Evolutionary conservation across 495 filamentous ascomycete species (phyloP).

Genomic region (Aspergillus panamensis): DNA sequence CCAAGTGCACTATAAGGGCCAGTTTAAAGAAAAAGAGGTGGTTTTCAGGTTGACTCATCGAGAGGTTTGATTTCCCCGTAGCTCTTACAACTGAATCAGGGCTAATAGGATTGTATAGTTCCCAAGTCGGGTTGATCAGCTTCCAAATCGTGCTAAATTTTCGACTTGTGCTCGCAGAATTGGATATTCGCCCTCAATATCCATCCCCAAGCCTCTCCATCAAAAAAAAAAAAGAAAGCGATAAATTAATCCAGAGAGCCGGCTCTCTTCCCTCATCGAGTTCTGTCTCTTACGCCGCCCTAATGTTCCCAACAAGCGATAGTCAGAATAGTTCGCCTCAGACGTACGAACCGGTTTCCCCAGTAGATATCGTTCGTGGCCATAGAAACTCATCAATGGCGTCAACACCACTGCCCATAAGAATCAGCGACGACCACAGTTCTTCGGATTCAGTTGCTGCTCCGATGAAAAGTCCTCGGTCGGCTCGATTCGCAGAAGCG

Average conservation of each 20-base stretch:
- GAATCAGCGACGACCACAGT: constrained; percentile 25
- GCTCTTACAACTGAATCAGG: not conserved
- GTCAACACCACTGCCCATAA: constrained; percentile 22
- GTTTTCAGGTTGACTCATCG: not conserved
- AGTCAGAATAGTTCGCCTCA: constrained; percentile 30
- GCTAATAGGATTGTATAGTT: not conserved
- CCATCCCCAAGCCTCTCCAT: not conserved
- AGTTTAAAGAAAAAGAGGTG: constrained; percentile 11
- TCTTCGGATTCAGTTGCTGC: constrained; percentile 48
- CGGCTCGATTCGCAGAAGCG: constrained; percentile 86
- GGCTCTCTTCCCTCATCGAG: constrained; percentile 32
- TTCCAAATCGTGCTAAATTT: not conserved
- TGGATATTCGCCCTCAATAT: constrained; percentile 3
- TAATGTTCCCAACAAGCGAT: constrained; percentile 30
- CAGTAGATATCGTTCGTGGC: constrained; percentile 32
- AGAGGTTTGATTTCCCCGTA: not conserved
- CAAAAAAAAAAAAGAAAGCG: not conserved
- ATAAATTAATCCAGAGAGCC: constrained; percentile 28
- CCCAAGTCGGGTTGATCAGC: not conserved
- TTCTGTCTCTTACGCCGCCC: constrained; percentile 12
- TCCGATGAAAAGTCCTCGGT: constrained; percentile 73
- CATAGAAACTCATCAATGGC: constrained; percentile 35
- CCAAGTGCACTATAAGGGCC: constrained; percentile 4
- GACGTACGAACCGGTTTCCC: constrained; percentile 35
- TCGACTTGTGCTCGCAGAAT: not conserved